A percentile compares a stretch with the other conserved stretches of the same genome.
Evolutionary conservation across 805 yeast species (phyloP).

Genomic region (Starmerella floricola): DNA sequence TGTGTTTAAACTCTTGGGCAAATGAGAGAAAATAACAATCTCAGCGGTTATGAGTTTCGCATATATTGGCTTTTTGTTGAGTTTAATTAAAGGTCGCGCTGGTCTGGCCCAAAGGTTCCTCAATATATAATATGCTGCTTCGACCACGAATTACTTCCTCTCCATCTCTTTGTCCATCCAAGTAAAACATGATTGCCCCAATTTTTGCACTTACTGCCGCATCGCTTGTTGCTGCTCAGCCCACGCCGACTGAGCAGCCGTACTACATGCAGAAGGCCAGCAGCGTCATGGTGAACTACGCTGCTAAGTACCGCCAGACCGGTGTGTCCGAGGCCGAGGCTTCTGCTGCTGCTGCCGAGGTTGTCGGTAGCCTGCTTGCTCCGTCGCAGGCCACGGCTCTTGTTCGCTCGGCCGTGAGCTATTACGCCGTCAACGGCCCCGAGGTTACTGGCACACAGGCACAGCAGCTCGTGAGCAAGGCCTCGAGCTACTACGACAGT

Average conservation of each 20-base stretch:
- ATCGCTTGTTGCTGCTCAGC: conserved; percentile 6
- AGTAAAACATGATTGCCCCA: conserved; percentile 9
- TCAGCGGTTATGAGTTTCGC: too few relatives aligned
- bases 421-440: conserved; percentile 14
- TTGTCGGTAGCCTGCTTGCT: conserved; percentile 15
- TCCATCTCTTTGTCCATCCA: background rate
- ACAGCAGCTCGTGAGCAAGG: conserved; percentile 14
- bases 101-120: too few relatives aligned
- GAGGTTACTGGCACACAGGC: conserved; percentile 16
- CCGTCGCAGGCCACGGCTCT: conserved; percentile 20
- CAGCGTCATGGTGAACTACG: conserved; percentile 15
- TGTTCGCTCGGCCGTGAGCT: conserved; percentile 17
- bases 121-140: too few relatives aligned
- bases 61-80: too few relatives aligned
- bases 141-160: too few relatives aligned
- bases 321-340: conserved; percentile 17
- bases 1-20: too few relatives aligned
- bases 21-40: too few relatives aligned
- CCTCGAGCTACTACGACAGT: conserved; percentile 19
- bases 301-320: conserved; percentile 15
- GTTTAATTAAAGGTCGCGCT: too few relatives aligned
- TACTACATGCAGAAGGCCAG: conserved; percentile 19
- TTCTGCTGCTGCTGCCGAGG: conserved; percentile 15
- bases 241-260: conserved; percentile 11
- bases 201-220: conserved; percentile 9